These are phyloP conservation scores for Fonsecaea erecta DNA, from an alignment of 2,329 filamentous ascomycete species.

Conservation along the genomic window DNA sequence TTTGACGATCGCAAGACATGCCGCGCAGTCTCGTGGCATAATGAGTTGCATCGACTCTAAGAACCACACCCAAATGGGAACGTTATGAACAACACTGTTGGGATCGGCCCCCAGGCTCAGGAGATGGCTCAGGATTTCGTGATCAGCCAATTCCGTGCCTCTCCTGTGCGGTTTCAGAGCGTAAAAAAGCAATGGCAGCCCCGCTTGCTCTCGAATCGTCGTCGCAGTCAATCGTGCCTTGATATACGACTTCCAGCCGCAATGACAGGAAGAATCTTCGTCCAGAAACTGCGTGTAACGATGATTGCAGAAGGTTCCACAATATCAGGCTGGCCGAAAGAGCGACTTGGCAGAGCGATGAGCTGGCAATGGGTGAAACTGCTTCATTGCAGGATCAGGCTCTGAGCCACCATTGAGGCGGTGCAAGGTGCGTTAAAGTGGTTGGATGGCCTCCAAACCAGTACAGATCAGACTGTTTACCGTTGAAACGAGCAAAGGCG, in stretches of 20 bases:
- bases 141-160: neutral
- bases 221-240: neutral
- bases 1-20: neutral
- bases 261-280: neutral
- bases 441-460: neutral
- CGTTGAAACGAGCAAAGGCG: neutral
- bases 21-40: neutral
- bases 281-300: neutral
- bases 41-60: neutral
- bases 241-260: conserved; percentile 5
- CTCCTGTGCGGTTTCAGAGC: neutral
- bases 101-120: neutral
- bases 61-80: neutral
- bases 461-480: neutral
- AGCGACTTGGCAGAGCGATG: neutral
- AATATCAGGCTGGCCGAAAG: neutral
- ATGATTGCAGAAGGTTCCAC: neutral
- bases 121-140: neutral
- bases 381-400: neutral
- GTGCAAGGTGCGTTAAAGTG: neutral
- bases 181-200: neutral
- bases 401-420: neutral
- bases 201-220: neutral
- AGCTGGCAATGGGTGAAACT: neutral
- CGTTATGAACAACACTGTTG: neutral